Base-by-base conservation (phyloP, 1,284 basidiomycete genomes). In the Cryptococcus hybrid region DNA sequence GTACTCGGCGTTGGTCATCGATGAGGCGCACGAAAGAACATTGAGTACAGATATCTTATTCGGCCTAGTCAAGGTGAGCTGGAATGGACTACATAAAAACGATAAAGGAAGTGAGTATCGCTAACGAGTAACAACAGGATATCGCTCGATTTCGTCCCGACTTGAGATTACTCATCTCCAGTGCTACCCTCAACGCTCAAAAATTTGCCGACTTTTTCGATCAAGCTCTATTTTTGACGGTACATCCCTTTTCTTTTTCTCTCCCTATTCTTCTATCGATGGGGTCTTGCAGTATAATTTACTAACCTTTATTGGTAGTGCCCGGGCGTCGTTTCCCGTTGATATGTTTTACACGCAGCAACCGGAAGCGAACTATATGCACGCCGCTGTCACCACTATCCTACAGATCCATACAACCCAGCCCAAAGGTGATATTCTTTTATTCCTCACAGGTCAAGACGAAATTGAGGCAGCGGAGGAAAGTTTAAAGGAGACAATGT, bases 401-500 rank as follows among this genome's bases (percentile, higher is more conserved):
- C 96, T 99, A 79, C 96, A 99, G 76, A 99, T 99, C 47, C 96
- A 99, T 75, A 98, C 94, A 1, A 97, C 95, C 0, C 95, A 99
- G 68, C 93, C 94, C 0, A 90, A 89, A 69, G 96, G 96, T n/a
- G 96, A 99, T 71, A 95, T 99, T 62, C 84, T 99, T 36, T 92
- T 99, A 1, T 99, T 99, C 80, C 83, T 99, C 49, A 99, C 96
- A 0, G 96, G 96, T 64, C 96, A 99, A 83, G 96, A 99, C 75
- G 96, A 99, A 79, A 99, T 99, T 62, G 96, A 99, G 77, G 90
- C 92, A 1, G 94, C 93, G 24, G 89, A 91, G 54, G 95, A 99
- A 79, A 97, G 92, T 72, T 79, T 99, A 47, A 88, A 91, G 73
- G 95, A 99, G 79, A 99, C 96, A 0, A 88, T 92, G 44, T 86